Base-by-base conservation (phyloP, 352 stramenopile genomes). In the Phytopythium montanum region DNA sequence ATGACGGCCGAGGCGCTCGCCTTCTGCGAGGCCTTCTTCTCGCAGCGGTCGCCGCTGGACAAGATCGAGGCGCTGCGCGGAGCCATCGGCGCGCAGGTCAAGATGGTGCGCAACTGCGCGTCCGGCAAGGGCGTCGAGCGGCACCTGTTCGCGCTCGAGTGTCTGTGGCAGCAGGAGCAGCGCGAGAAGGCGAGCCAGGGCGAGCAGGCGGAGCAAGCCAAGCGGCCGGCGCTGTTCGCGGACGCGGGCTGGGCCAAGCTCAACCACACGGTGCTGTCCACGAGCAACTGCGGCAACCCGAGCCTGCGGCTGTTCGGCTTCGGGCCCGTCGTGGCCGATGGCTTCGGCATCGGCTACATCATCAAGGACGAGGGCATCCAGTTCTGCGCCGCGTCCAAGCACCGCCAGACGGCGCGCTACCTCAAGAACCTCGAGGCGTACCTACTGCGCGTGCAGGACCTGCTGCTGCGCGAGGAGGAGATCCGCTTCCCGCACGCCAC, bases 281-380 rank as follows among this genome's bases (percentile, higher is more conserved):
- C 96, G 10, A 97, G 82, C 52, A 99, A 99, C 68, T 99, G 96
- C 64, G 96, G 95, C 13, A 99, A 99, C 73, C 94, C 96, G 39
- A 94, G 87, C 62, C 76, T 99, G 48, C 73, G 88, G 36, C 70
- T 97, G 34, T 98, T 98, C 75, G 94, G 95, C 33, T 98, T 98
- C 70, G 92, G 92, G 10, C 90, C 92, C 1, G 92, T 98, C 23
- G 92, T 97, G 49, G 71, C 86, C 14, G 92, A 98, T 65, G 96
- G 96, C 34, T 98, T 98, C 74, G 95, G 95, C 54, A 97, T 99
- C 53, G 96, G 96, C 50, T 99, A 99, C 78, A 98, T 99, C 59
- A 99, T 98, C 73, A 98, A 98, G 67, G 94, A 98, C 62, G 75
- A 95, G 62, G 85, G 89, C 60, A 85, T 98, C 52, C 85, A 97